A percentile compares a stretch with the other conserved stretches of the same genome.
Evolutionary conservation across 208 protist genomes (phyloP).

Genomic region (Ichthyophonus hoferi): DNA sequence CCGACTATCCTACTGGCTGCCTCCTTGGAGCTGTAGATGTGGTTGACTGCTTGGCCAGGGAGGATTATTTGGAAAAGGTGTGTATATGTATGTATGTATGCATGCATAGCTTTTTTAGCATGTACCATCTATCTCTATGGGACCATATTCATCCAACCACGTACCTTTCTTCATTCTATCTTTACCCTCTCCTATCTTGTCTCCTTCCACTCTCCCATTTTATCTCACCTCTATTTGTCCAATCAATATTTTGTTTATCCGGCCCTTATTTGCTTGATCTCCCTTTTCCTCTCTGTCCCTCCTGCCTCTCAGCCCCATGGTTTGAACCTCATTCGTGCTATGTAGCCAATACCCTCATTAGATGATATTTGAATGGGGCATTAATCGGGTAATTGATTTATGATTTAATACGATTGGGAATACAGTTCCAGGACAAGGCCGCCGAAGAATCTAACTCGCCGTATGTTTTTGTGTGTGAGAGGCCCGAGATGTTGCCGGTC

Average conservation of each 20-base stretch:
- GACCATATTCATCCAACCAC: background rate
- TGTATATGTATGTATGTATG: background rate
- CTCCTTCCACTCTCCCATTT: too few species aligned
- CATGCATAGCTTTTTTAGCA: background rate
- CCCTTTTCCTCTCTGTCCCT: too few species aligned
- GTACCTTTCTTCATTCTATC: too few species aligned
- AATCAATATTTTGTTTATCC: background rate
- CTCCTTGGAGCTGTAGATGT: slow-evolving; percentile 50
- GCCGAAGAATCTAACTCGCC: slow-evolving; percentile 30
- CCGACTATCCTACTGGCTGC: slow-evolving; percentile 39
- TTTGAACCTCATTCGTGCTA: background rate
- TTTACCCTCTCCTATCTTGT: too few species aligned
- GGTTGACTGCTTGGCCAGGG: slow-evolving; percentile 27
- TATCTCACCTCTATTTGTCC: too few species aligned
- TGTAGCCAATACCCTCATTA: background rate
- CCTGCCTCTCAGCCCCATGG: too few species aligned
- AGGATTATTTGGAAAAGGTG: slow-evolving; percentile 39
- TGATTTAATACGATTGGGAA: background rate
- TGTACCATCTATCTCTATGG: background rate
- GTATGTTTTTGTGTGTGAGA: slow-evolving; percentile 46
- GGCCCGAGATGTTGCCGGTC: slow-evolving; percentile 23
- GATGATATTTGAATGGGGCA: background rate
- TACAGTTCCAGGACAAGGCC: background rate
- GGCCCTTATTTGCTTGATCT: background rate
- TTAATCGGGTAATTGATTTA: background rate